These are phyloP conservation scores for Picochlorum costavermella DNA, from an alignment of 139 green algal species.

Conservation along the genomic window DNA sequence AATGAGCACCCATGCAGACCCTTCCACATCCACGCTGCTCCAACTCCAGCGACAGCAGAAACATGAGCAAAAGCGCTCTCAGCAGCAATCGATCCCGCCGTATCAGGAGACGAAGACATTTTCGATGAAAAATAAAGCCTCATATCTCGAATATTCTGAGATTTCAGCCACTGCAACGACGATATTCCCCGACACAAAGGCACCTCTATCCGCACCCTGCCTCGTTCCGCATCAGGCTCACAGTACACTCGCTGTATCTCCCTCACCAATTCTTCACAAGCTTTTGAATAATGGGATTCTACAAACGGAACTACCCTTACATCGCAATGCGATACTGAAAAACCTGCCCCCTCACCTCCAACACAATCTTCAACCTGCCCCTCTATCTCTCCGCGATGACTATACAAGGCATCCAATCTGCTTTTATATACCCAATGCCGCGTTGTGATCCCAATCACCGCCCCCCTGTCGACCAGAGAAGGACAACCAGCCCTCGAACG, in stretches of 20 bases:
- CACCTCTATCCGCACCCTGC: slow-evolving; percentile 38
- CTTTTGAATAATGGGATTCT: too few relatives aligned
- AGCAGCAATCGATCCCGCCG: slow-evolving; percentile 33
- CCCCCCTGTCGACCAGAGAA: too few relatives aligned
- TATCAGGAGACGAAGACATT: slow-evolving; percentile 58
- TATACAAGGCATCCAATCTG: too few relatives aligned
- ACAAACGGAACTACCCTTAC: too few relatives aligned
- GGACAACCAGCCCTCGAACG: too few relatives aligned
- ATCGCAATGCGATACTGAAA: too few relatives aligned
- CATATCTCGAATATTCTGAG: slow-evolving; percentile 12
- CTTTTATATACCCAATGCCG: too few relatives aligned
- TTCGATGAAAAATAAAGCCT: slow-evolving; percentile 68
- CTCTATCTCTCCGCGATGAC: too few relatives aligned
- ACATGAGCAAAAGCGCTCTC: slow-evolving; percentile 34
- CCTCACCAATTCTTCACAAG: too few relatives aligned
- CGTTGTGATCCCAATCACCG: too few relatives aligned
- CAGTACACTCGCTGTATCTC: neutral
- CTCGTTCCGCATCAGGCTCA: slow-evolving; percentile 6
- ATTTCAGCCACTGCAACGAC: slow-evolving; percentile 41
- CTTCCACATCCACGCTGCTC: slow-evolving; percentile 71
- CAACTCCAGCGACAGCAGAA: slow-evolving; percentile 49
- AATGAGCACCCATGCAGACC: slow-evolving; percentile 41
- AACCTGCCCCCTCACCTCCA: too few relatives aligned
- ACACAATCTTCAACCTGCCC: too few relatives aligned
- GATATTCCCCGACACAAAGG: slow-evolving; percentile 21